phyloP scores from a whole-genome alignment of 345 rosid genomes.

The Excoecaria cochinchinensis region DNA sequence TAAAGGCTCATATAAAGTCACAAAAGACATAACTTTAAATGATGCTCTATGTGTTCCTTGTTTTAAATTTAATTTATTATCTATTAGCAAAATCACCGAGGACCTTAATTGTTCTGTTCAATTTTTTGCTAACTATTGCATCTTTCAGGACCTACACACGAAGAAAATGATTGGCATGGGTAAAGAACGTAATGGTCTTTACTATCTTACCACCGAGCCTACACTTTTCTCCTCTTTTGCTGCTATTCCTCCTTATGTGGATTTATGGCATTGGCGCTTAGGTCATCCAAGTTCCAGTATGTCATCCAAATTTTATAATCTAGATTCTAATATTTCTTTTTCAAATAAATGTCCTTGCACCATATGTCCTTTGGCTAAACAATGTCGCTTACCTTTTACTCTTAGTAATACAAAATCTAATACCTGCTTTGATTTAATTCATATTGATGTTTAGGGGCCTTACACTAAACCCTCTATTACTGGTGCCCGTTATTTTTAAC shows the following conservation, averaged over 20 bases:
- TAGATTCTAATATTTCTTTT: conserved; percentile 5
- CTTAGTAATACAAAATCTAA: background rate
- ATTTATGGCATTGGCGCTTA: background rate
- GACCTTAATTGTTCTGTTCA: too few species aligned
- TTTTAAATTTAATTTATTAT: too few species aligned
- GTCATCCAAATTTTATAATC: background rate
- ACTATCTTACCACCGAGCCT: background rate
- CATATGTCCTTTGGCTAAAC: background rate
- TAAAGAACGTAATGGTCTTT: conserved; percentile 1
- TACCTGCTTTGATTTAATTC: background rate
- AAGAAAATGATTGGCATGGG: too few species aligned
- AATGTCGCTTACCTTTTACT: background rate
- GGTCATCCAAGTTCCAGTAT: conserved; percentile 1
- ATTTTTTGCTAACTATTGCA: too few species aligned
- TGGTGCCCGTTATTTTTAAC: background rate
- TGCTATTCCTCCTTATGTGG: background rate
- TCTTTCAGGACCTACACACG: too few species aligned
- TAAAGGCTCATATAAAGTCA: too few species aligned
- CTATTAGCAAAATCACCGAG: too few species aligned
- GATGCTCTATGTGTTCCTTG: too few species aligned
- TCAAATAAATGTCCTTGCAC: background rate
- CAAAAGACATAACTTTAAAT: too few species aligned
- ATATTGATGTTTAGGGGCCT: background rate
- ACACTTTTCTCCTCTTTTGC: too few species aligned
- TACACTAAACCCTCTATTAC: background rate